phyloP scores from a whole-genome alignment of 2,329 filamentous ascomycete genomes.

The Xylariales sp. region DNA sequence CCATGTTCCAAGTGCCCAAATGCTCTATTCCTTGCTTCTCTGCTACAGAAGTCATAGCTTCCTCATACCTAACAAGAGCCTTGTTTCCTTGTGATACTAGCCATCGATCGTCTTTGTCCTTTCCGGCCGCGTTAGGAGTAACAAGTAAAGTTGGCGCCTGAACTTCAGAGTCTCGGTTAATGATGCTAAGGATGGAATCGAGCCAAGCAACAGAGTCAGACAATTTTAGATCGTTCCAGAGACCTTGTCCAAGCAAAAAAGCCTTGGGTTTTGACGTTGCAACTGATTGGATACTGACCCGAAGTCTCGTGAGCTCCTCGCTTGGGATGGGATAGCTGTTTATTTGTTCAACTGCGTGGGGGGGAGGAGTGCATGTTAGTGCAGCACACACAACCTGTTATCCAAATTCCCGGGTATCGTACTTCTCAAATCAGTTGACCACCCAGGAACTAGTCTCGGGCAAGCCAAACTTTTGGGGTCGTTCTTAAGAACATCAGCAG shows the following conservation, averaged over 20 bases:
- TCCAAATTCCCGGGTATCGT: conserved; percentile 4
- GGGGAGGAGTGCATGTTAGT: too few species aligned
- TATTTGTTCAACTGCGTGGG: conserved; percentile 39
- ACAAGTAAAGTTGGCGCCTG: conserved; percentile 27
- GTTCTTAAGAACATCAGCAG: conserved; percentile 35
- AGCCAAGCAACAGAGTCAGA: conserved; percentile 36
- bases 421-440: conserved; percentile 21
- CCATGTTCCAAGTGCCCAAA: conserved; percentile 47
- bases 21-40: conserved; percentile 34
- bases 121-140: conserved; percentile 41
- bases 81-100: conserved; percentile 42
- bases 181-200: conserved; percentile 26
- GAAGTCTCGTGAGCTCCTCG: conserved; percentile 33
- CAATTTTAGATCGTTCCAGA: conserved; percentile 42
- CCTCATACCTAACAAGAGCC: conserved; percentile 40
- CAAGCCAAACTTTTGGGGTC: conserved; percentile 38
- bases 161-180: conserved; percentile 14
- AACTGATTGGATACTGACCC: conserved; percentile 24
- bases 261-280: conserved; percentile 28
- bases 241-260: conserved; percentile 40
- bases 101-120: conserved; percentile 40
- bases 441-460: conserved; percentile 23
- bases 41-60: conserved; percentile 28
- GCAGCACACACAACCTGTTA: too few species aligned
- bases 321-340: conserved; percentile 35